Evolutionary conservation across 495 filamentous ascomycete genomes (phyloP).

Genomic region (Talaromyces stipitatus): DNA sequence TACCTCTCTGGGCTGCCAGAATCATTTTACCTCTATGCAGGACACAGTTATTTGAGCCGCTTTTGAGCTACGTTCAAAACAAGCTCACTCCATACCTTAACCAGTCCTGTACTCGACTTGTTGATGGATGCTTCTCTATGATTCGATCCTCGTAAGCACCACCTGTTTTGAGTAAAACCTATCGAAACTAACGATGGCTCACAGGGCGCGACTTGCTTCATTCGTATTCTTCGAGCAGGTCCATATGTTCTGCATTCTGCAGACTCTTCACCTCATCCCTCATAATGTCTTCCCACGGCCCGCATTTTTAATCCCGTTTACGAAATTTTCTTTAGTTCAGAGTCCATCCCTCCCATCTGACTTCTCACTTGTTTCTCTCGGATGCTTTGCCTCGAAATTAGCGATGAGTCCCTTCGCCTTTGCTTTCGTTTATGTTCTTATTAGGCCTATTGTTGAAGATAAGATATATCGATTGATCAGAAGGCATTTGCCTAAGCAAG

Average conservation of each 20-base stretch:
- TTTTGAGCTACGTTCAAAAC: conserved; percentile 22
- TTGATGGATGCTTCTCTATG: conserved; percentile 24
- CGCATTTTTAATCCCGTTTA: conserved; percentile 29
- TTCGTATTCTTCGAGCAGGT: conserved; percentile 36
- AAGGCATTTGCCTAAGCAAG: conserved; percentile 36
- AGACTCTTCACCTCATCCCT: conserved; percentile 35
- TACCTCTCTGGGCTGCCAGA: conserved; percentile 35
- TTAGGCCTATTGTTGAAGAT: conserved; percentile 35
- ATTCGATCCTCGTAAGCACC: conserved; percentile 22
- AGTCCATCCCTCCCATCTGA: conserved; percentile 23
- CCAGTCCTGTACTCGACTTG: conserved; percentile 16
- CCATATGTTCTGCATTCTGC: conserved; percentile 43
- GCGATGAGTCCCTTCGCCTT: conserved; percentile 27
- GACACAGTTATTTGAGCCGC: conserved; percentile 30
- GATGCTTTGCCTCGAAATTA: conserved; percentile 16
- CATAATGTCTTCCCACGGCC: conserved; percentile 22
- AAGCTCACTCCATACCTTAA: conserved; percentile 16
- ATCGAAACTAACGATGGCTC: conserved; percentile 8
- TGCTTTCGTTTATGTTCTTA: conserved; percentile 27
- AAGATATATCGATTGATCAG: conserved; percentile 37
- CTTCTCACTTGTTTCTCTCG: conserved; percentile 22
- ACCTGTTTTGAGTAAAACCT: not conserved
- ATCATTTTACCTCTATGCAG: conserved; percentile 32
- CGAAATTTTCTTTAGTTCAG: conserved; percentile 25
- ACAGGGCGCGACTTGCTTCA: conserved; percentile 27